Percentiles rank a stretch among this genome's conserved stretches.
Evolutionary conservation across 2,329 filamentous ascomycete species (phyloP).

Genomic region (Thermoascus crustaceus): DNA sequence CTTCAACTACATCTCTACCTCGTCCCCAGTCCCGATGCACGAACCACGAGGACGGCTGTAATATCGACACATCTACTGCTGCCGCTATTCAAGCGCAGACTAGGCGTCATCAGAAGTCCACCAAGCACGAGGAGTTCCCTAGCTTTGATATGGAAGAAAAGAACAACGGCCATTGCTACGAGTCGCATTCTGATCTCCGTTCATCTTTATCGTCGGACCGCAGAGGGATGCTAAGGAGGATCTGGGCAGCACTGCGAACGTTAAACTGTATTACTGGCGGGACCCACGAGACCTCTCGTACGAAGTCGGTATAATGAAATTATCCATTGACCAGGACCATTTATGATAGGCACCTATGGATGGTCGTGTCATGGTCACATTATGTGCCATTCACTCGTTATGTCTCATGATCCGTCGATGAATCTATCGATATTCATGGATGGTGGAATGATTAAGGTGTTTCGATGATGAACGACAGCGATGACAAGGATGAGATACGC

Average conservation of each 20-base stretch:
- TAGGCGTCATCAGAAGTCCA: slow-evolving; percentile 23
- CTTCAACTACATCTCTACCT: slow-evolving; percentile 27
- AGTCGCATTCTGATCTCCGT: slow-evolving; percentile 19
- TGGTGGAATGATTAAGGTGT: too few species aligned
- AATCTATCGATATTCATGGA: too few species aligned
- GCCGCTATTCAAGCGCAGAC: slow-evolving; percentile 29
- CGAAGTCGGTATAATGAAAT: too few species aligned
- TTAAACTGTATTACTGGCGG: too few species aligned
- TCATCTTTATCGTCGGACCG: slow-evolving; percentile 4
- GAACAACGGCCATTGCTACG: slow-evolving; percentile 23
- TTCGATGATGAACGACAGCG: background rate
- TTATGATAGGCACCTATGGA: too few species aligned
- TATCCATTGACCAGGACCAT: too few species aligned
- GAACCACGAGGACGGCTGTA: slow-evolving; percentile 14
- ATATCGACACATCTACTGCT: slow-evolving; percentile 27
- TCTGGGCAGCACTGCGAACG: slow-evolving; percentile 9
- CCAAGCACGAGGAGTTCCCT: slow-evolving; percentile 18
- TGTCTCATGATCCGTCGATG: too few species aligned
- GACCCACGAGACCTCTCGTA: too few species aligned
- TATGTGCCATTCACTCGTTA: too few species aligned
- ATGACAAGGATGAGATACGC: background rate
- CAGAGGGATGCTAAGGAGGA: slow-evolving; percentile 4
- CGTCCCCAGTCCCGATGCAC: slow-evolving; percentile 20
- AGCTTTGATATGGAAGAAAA: slow-evolving; percentile 19
- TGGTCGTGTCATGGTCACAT: too few species aligned